These are phyloP conservation scores for Pichia sp. DNA, from an alignment of 1,139 yeast species.

Conservation along the genomic window DNA sequence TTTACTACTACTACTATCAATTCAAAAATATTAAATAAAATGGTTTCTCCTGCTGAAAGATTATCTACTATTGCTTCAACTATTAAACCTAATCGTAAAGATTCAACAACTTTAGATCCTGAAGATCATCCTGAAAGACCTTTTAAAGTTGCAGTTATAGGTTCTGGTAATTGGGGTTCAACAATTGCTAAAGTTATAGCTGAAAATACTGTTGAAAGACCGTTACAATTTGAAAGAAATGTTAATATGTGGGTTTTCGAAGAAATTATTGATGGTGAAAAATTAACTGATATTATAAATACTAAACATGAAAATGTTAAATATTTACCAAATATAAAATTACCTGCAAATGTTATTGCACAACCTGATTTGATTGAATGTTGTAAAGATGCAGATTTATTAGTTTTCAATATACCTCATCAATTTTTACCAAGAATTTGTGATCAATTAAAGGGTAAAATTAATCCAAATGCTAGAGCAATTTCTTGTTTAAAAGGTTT, in stretches of 20 bases:
- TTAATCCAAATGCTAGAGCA: constrained; percentile 66
- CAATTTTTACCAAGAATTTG: constrained; percentile 77
- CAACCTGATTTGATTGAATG: constrained; percentile 74
- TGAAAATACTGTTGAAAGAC: constrained; percentile 69
- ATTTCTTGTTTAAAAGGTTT: constrained; percentile 92
- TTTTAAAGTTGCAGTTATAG: constrained; percentile 52
- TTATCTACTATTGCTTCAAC: constrained; percentile 21
- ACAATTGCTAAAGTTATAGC: constrained; percentile 92
- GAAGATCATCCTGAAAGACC: constrained; percentile 26
- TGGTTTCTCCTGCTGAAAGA: constrained; percentile 25
- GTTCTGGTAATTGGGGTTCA: constrained; percentile 91
- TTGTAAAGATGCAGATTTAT: constrained; percentile 69
- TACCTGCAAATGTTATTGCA: constrained; percentile 78
- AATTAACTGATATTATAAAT: constrained; percentile 82
- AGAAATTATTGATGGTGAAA: constrained; percentile 65
- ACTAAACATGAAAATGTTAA: constrained; percentile 82
- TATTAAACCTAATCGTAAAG: constrained; percentile 11
- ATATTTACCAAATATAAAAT: constrained; percentile 72
- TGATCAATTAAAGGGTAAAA: constrained; percentile 67
- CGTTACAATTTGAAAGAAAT: constrained; percentile 55
- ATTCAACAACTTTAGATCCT: constrained; percentile 18
- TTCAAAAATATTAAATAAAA: constrained; percentile 1
- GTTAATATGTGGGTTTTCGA: constrained; percentile 96
- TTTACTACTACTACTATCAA: not conserved
- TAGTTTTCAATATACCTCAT: constrained; percentile 90